Percentiles rank a stretch among this genome's conserved stretches.
phyloP scores from a whole-genome alignment of 2,329 filamentous ascomycete genomes.

The Colletotrichum musae region DNA sequence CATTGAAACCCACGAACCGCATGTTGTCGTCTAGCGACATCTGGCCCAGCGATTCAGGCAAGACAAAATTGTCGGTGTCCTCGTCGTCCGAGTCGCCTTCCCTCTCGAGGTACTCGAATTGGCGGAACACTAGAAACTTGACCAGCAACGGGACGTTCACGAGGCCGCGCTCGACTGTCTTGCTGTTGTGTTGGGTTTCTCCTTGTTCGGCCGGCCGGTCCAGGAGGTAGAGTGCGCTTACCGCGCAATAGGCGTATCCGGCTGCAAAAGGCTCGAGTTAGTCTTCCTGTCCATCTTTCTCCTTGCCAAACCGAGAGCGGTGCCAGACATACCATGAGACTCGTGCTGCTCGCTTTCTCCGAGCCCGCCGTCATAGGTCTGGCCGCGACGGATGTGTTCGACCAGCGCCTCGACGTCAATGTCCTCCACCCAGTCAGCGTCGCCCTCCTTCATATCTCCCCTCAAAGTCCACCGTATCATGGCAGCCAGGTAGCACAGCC shows the following conservation, averaged over 20 bases:
- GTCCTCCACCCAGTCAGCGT: constrained; percentile 74
- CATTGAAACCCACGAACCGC: constrained; percentile 84
- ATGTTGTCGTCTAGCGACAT: constrained; percentile 50
- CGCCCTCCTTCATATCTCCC: constrained; percentile 67
- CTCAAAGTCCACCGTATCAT: constrained; percentile 86
- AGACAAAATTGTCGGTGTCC: constrained; percentile 48
- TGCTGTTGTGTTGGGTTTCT: constrained; percentile 48
- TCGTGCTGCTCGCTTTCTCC: constrained; percentile 81
- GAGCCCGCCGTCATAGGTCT: constrained; percentile 88
- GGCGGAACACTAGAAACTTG: constrained; percentile 75
- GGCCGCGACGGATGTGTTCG: constrained; percentile 77
- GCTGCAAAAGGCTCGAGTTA: constrained; percentile 63
- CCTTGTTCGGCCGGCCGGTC: constrained; percentile 66
- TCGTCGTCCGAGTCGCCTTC: constrained; percentile 60
- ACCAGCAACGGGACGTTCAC: constrained; percentile 51
- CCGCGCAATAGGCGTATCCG: constrained; percentile 91
- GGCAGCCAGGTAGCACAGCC: constrained; percentile 89
- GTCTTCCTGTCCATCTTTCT: background rate
- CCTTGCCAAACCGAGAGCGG: constrained; percentile 15
- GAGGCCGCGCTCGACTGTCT: constrained; percentile 54
- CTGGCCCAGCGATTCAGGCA: constrained; percentile 51
- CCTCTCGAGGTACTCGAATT: constrained; percentile 71
- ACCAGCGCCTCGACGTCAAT: constrained; percentile 81
- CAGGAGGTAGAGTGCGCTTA: constrained; percentile 84
- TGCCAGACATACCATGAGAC: constrained; percentile 76